Base-by-base conservation (phyloP, 164 flowering plant species). In the Annona squamosa region DNA sequence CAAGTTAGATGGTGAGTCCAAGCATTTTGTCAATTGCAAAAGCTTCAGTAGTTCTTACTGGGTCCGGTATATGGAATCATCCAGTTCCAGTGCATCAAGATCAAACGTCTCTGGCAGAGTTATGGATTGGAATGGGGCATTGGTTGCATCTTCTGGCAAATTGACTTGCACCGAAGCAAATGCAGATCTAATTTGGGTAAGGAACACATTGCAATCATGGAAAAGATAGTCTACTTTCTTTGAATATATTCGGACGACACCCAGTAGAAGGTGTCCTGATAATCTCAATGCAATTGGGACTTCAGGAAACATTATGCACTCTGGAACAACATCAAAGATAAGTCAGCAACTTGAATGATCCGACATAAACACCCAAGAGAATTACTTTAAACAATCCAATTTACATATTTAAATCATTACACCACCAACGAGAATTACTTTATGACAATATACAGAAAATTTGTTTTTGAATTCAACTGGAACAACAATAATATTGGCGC, bases 211-310 rank as follows among this genome's bases (percentile, higher is more conserved):
- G 75, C 93, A 88, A 63, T 94, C 98, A 3, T 87, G 83, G 65
- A 52, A 74, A 13, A 92, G 78, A 77, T 89, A 92, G 10, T 91
- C 97, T 46, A 91, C 94, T 81, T 96, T 87, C 88, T 85, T 93
- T 3, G 98, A 87, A 72, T 92, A 93, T 75, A 96, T 93, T 63
- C 99, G 83, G 70, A 91, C 98, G 73, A 96, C 92, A 16, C 99
- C 98, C 74, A 93, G 65, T 42, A 96, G 84, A 77, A 96, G 96
- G 81, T 90, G 90, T 18, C 90, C 94, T 0, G 94, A 88, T 89
- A 90, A 81, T 74, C 99, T 82, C 75, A 96, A 77, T 0, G 99
- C 97, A 73, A 96, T 87, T 0, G 98, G 98, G 3, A 89, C 97
- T 72, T 90, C 92, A 0, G 97, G 93, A 77, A 69, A 82, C 88